Percentiles rank a stretch among this genome's conserved stretches.
Evolutionary conservation across 805 yeast genomes (phyloP).

Genomic region (Yamadazyma endophytica): DNA sequence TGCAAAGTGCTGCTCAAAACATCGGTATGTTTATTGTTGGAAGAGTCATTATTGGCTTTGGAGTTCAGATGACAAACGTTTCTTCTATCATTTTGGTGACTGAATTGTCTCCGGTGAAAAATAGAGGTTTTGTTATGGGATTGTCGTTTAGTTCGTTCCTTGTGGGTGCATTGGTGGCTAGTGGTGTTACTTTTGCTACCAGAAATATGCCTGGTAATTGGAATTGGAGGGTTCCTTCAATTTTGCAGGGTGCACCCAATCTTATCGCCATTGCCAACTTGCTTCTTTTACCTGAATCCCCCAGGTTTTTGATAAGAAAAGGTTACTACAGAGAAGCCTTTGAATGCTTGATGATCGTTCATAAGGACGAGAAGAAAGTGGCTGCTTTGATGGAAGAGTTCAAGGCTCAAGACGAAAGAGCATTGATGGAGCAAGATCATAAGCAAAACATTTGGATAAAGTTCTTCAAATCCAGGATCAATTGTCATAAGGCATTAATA

Average conservation of each 20-base stretch:
- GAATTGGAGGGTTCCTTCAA: slow-evolving; percentile 15
- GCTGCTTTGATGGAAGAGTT: slow-evolving; percentile 2
- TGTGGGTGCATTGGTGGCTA: slow-evolving; percentile 15
- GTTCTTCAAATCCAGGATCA: slow-evolving; percentile 6
- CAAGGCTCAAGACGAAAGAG: slow-evolving; percentile 1
- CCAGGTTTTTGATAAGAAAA: slow-evolving; percentile 13
- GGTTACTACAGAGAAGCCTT: slow-evolving; percentile 14
- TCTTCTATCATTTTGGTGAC: slow-evolving; percentile 32
- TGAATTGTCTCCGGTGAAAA: slow-evolving; percentile 26
- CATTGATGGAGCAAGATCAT: too few species aligned
- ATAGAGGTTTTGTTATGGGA: slow-evolving; percentile 22
- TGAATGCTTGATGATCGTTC: slow-evolving; percentile 7
- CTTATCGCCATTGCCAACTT: slow-evolving; percentile 10
- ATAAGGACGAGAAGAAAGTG: slow-evolving; percentile 2
- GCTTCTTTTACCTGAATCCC: slow-evolving; percentile 17
- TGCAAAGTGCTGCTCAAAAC: slow-evolving; percentile 34
- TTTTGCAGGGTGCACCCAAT: slow-evolving; percentile 10
- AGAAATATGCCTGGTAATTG: slow-evolving; percentile 13
- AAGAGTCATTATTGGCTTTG: slow-evolving; percentile 33
- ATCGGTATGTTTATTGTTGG: slow-evolving; percentile 33
- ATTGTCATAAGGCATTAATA: slow-evolving; percentile 7
- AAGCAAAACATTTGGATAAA: slow-evolving; percentile 5
- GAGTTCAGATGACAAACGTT: slow-evolving; percentile 22
- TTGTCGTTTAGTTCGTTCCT: slow-evolving; percentile 15
- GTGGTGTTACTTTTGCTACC: slow-evolving; percentile 18